Evolutionary conservation across 2,329 filamentous ascomycete genomes (phyloP).

Genomic region (Apiospora arundinis): DNA sequence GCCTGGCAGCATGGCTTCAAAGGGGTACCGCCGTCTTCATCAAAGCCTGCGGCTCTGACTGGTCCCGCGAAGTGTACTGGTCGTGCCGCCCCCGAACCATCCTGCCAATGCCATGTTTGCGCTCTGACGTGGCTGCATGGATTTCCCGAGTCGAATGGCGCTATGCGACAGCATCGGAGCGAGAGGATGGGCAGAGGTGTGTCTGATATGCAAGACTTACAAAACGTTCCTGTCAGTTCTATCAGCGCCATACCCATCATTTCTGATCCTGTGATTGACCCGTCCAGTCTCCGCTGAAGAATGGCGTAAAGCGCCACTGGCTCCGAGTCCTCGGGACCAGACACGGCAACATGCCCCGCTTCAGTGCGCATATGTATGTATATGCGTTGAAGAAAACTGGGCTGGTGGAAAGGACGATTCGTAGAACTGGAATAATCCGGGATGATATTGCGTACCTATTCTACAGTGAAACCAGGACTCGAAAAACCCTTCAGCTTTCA

Average conservation of each 20-base stretch:
- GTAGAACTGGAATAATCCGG: neutral
- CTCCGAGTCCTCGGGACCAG: conserved; percentile 1
- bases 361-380: neutral
- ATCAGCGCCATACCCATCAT: conserved; percentile 1
- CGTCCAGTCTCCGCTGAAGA: conserved; percentile 8
- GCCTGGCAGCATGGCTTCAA: neutral
- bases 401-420: neutral
- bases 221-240: conserved; percentile 17
- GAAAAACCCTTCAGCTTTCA: conserved; percentile 8
- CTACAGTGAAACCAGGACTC: conserved; percentile 13
- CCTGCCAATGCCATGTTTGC: conserved; percentile 16
- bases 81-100: conserved; percentile 9
- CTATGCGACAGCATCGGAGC: conserved; percentile 25
- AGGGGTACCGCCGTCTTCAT: conserved; percentile 6
- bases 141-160: conserved; percentile 24
- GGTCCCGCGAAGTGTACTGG: neutral
- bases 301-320: conserved; percentile 13
- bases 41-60: neutral
- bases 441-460: conserved; percentile 3
- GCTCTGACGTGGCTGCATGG: conserved; percentile 18
- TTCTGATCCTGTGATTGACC: neutral
- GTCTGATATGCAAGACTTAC: conserved; percentile 17
- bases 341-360: neutral
- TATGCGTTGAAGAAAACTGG: neutral
- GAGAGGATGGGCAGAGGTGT: conserved; percentile 26